Percentiles rank a stretch among this genome's conserved stretches.
Conservation (phyloP, 192 early-diverging fungal genomes). For the Neocallimastix lanati region DNA sequence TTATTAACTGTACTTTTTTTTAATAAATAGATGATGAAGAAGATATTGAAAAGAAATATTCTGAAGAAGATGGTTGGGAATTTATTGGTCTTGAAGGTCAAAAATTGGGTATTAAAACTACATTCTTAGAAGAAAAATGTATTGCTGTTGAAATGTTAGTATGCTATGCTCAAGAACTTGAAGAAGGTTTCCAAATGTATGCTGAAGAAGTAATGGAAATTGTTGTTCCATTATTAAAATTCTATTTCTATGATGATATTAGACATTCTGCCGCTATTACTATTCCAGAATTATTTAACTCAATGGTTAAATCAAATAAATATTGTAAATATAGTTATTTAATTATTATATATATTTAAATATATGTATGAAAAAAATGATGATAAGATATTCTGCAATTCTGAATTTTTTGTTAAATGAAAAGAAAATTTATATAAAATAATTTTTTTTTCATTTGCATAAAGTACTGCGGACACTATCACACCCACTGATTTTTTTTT, state of each 20-base stretch:
- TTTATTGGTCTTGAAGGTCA: conserved; percentile 74
- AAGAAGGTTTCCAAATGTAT: conserved; percentile 71
- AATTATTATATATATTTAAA: neutral
- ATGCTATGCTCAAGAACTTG: conserved; percentile 83
- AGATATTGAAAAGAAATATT: conserved; percentile 70
- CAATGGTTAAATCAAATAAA: conserved; percentile 9
- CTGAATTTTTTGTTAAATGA: no score
- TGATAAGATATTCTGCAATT: neutral
- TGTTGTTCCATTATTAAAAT: conserved; percentile 75
- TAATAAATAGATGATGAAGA: conserved; percentile 26
- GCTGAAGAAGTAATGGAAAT: conserved; percentile 67
- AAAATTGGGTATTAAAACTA: conserved; percentile 88
- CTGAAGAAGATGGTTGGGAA: conserved; percentile 96
- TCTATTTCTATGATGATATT: conserved; percentile 96
- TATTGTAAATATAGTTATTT: neutral
- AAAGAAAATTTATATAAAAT: no score
- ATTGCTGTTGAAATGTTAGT: conserved; percentile 95
- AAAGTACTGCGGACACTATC: no score
- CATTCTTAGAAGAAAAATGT: conserved; percentile 92
- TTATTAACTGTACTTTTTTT: no score
- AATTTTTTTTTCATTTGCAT: no score
- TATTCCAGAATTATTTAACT: conserved; percentile 60
- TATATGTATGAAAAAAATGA: neutral
- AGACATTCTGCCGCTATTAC: conserved; percentile 64
- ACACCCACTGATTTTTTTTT: no score